Conservation (phyloP, 148 eudicot species). For the Camellia sinensis region DNA sequence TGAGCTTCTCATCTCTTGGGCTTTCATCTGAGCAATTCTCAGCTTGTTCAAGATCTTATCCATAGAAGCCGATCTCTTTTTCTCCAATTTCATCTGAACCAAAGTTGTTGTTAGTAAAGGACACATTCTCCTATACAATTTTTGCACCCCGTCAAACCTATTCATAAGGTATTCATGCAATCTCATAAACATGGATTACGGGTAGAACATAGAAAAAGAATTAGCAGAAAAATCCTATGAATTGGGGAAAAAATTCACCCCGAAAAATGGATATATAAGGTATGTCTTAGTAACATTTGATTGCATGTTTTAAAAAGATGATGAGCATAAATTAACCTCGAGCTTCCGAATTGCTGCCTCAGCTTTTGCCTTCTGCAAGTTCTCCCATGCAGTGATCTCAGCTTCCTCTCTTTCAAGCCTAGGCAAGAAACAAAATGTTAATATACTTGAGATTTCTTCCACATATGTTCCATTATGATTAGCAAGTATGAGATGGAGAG, state of each 20-base stretch:
- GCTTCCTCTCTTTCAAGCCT: conserved; percentile 79
- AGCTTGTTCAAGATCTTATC: conserved; percentile 68
- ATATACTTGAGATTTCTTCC: not conserved
- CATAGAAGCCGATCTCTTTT: conserved; percentile 62
- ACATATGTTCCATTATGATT: not conserved
- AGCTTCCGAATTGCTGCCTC: conserved; percentile 76
- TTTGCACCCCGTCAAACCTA: not conserved
- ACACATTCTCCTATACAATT: not conserved
- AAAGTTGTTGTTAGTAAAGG: conserved; percentile 3
- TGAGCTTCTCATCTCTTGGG: conserved; percentile 62
- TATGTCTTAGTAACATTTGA: not conserved
- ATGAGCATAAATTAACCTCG: conserved; percentile 42
- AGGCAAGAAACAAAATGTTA: not conserved
- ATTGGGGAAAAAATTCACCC: not conserved
- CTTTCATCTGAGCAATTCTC: conserved; percentile 58
- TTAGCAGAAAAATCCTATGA: not conserved
- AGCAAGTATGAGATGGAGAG: not conserved
- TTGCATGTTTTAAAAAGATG: not conserved
- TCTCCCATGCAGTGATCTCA: conserved; percentile 81
- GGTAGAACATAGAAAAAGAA: not conserved
- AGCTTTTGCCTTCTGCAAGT: conserved; percentile 84
- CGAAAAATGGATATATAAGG: not conserved
- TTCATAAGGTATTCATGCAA: not conserved
- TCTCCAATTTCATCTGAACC: conserved; percentile 77
- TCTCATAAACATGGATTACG: not conserved